These are phyloP conservation scores for Fusarium sp. DNA, from an alignment of 2,329 filamentous ascomycete genomes.

Conservation along the genomic window DNA sequence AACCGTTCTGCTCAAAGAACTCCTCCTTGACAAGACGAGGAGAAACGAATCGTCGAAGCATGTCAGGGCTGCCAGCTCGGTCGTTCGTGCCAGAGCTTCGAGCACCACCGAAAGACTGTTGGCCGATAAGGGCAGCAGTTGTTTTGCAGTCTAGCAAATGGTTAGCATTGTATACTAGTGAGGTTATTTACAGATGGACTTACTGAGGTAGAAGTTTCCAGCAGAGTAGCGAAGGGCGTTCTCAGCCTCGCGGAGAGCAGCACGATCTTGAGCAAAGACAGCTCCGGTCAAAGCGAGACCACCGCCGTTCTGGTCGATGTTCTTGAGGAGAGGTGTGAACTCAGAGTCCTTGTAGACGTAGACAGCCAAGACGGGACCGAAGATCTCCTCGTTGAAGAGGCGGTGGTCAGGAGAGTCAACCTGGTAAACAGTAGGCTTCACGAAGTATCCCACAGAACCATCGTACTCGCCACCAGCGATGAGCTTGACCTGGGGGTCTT, in stretches of 20 bases:
- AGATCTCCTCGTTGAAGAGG: conserved; percentile 82
- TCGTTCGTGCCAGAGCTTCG: conserved; percentile 68
- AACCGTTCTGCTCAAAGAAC: conserved; percentile 55
- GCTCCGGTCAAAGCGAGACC: conserved; percentile 63
- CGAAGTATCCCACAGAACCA: conserved; percentile 81
- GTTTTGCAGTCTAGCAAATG: conserved; percentile 62
- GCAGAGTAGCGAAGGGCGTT: conserved; percentile 65
- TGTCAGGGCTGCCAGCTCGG: conserved; percentile 66
- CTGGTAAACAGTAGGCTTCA: conserved; percentile 85
- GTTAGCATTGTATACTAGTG: not conserved
- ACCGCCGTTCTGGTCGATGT: conserved; percentile 58
- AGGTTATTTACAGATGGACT: not conserved
- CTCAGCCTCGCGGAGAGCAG: conserved; percentile 64
- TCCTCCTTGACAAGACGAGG: conserved; percentile 67
- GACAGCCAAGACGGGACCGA: conserved; percentile 80
- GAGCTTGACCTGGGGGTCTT: conserved; percentile 77
- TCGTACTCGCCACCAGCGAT: conserved; percentile 83
- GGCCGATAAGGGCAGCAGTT: conserved; percentile 67
- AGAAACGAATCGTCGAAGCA: conserved; percentile 65
- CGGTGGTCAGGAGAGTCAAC: conserved; percentile 79
- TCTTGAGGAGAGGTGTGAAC: conserved; percentile 54
- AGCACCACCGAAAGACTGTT: conserved; percentile 68
- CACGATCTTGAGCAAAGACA: conserved; percentile 63
- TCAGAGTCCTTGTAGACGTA: conserved; percentile 81
- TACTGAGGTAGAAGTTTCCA: conserved; percentile 69